Base-by-base conservation (phyloP, 805 yeast genomes). In the Barnettozyma wickerhamii region DNA sequence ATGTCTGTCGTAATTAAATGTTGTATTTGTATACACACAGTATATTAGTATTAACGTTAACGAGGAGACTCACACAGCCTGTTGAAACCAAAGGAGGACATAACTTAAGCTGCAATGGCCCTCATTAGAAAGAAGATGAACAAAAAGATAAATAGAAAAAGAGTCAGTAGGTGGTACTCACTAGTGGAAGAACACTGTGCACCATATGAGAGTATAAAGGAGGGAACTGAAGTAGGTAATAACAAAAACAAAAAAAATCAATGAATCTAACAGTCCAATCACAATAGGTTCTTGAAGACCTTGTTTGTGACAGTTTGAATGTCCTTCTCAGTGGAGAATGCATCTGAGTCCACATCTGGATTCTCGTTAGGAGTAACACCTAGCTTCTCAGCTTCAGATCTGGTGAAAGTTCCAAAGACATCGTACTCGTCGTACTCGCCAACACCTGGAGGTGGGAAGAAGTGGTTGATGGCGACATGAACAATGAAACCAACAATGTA, bases 341-440 rank as follows among this genome's bases (percentile, higher is more conserved):
- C 41, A 32, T 30, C 45, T 19, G 29, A 19, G 2, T 41, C 46
- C 7, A 9, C 24, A n/a, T 20, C 35, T n/a, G 20, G 9, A 7
- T 20, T 29, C 18, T 55, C 57, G 30, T 52, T 45, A 23, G 65
- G 63, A 10, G 41, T 41, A 35, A 65, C 62, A 6, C 63, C 64
- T 31, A 60, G 37, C 30, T 53, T 50, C 10, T 39, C 47, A 24
- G 68, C 63, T 48, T 65, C 71, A 3, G 54, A 53, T 21, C 33
- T 48, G 6, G 68, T 64, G 39, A 62, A 66, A 1, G 67, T 56
- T 35, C 59, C 57, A 43, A 47, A 66, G 2, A 63, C 50, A 40
- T 60, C 61, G 38, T 60, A 65, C 17, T 55, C 53, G 42, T 66
- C 72, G 20, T 43, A 44, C 23, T 48, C 51, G 40, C 58, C 69